Conservation (phyloP, 2,329 filamentous ascomycete species). For the Fusarium anguioides region DNA sequence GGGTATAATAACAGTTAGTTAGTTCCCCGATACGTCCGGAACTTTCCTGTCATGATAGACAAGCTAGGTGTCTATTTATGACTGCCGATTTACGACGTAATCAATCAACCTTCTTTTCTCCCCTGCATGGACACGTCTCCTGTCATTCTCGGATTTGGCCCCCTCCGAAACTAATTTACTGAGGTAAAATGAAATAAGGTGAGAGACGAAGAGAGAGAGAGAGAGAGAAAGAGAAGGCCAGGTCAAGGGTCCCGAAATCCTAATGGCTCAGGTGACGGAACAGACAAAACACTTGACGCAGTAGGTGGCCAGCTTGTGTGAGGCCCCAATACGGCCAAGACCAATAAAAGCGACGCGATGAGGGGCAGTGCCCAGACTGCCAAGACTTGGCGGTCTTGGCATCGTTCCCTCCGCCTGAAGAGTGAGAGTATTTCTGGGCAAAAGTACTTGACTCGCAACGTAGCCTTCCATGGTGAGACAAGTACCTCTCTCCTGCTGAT, state of each 20-base stretch:
- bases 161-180: neutral
- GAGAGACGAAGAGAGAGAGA: slow-evolving; percentile 7
- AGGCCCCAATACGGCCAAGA: slow-evolving; percentile 40
- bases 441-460: slow-evolving; percentile 8
- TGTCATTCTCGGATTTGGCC: neutral
- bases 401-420: slow-evolving; percentile 45
- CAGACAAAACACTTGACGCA: slow-evolving; percentile 48
- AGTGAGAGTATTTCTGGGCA: slow-evolving; percentile 27
- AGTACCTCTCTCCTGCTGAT: slow-evolving; percentile 20
- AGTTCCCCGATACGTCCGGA: slow-evolving; percentile 33
- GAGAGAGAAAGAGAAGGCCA: slow-evolving; percentile 15
- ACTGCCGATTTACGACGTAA: neutral
- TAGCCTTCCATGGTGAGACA: accelerated
- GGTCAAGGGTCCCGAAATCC: slow-evolving; percentile 27
- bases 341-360: slow-evolving; percentile 49
- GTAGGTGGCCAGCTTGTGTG: slow-evolving; percentile 46
- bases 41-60: neutral
- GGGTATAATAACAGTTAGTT: no score
- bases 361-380: slow-evolving; percentile 53
- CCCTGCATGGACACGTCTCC: neutral
- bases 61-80: neutral
- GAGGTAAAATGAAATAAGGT: neutral
- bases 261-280: slow-evolving; percentile 46
- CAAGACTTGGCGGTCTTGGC: slow-evolving; percentile 55
- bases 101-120: neutral